phyloP scores from a whole-genome alignment of 2,329 filamentous ascomycete genomes.

The Davidsoniella eucalypti region DNA sequence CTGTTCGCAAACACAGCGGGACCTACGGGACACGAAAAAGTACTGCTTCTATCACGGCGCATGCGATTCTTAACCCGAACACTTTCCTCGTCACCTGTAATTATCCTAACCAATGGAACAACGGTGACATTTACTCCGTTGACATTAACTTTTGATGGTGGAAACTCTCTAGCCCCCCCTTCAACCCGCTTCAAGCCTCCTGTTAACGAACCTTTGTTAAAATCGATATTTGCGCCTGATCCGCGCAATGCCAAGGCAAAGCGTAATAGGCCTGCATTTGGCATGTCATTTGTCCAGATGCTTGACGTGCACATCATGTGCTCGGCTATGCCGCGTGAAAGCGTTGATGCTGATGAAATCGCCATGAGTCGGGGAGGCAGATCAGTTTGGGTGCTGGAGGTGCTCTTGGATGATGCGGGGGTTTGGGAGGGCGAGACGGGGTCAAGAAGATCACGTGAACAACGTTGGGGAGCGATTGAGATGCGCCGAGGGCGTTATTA shows the following conservation, averaged over 20 bases:
- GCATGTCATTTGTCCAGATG: constrained; percentile 36
- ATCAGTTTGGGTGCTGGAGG: constrained; percentile 30
- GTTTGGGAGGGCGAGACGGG: constrained; percentile 22
- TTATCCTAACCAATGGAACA: constrained; percentile 40
- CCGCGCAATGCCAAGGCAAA: constrained; percentile 15
- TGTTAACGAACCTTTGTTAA: constrained; percentile 28
- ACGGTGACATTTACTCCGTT: constrained; percentile 12
- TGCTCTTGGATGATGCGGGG: constrained; percentile 33
- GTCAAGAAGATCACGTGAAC: constrained; percentile 27
- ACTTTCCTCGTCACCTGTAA: constrained; percentile 26
- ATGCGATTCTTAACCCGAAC: constrained; percentile 30
- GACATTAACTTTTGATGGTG: background rate
- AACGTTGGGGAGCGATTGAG: constrained; percentile 36
- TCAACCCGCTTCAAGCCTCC: constrained; percentile 2
- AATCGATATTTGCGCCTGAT: constrained; percentile 32
- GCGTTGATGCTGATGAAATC: constrained; percentile 23
- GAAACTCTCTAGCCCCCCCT: background rate
- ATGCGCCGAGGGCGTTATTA: constrained; percentile 24
- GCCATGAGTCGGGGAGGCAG: constrained; percentile 1
- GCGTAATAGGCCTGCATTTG: constrained; percentile 34
- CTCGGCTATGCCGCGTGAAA: constrained; percentile 25
- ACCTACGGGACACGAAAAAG: constrained; percentile 28
- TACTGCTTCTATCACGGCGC: constrained; percentile 31
- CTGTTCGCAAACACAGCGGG: constrained; percentile 35
- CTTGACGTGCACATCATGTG: constrained; percentile 38